Conservation (phyloP, 129 eudicot species). For the Chrysanthemum makinoi region DNA sequence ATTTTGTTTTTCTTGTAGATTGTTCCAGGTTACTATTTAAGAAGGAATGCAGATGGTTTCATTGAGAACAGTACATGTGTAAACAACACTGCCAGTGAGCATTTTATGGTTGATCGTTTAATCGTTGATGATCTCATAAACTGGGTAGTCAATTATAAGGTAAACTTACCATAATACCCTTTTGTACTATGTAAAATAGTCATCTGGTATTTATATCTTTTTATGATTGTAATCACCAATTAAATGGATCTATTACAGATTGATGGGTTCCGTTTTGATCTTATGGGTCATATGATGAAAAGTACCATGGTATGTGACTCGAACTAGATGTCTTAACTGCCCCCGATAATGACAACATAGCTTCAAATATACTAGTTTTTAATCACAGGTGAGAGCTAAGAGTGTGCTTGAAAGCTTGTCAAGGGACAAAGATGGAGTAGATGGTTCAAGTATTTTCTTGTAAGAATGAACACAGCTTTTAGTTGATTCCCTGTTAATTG, state of each 20-base stretch:
- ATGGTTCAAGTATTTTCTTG: conserved; percentile 85
- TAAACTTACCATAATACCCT: conserved; percentile 16
- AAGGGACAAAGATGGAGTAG: conserved; percentile 57
- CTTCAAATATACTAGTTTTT: background rate
- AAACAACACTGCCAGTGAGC: conserved; percentile 97
- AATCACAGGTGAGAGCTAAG: conserved; percentile 68
- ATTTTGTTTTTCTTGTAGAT: conserved; percentile 45
- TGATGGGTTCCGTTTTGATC: conserved; percentile 99
- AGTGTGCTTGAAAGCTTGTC: conserved; percentile 50
- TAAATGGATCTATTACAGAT: conserved; percentile 52
- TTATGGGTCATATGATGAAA: conserved; percentile 98
- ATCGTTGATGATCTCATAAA: conserved; percentile 79
- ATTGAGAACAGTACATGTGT: conserved; percentile 82
- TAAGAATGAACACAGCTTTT: conserved; percentile 32
- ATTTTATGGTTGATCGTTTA: conserved; percentile 93
- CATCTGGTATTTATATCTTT: background rate
- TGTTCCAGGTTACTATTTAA: conserved; percentile 95
- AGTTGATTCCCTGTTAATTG: conserved; percentile 12
- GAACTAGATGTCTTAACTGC: background rate
- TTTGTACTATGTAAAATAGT: too few species aligned
- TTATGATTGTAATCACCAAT: background rate
- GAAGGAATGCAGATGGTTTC: conserved; percentile 74
- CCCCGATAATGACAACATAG: conserved; percentile 3
- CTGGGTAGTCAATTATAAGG: conserved; percentile 95
- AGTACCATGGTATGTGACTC: conserved; percentile 72